These are phyloP conservation scores for Rhizopogon salebrosus DNA, from an alignment of 768 basidiomycete species.

Conservation along the genomic window DNA sequence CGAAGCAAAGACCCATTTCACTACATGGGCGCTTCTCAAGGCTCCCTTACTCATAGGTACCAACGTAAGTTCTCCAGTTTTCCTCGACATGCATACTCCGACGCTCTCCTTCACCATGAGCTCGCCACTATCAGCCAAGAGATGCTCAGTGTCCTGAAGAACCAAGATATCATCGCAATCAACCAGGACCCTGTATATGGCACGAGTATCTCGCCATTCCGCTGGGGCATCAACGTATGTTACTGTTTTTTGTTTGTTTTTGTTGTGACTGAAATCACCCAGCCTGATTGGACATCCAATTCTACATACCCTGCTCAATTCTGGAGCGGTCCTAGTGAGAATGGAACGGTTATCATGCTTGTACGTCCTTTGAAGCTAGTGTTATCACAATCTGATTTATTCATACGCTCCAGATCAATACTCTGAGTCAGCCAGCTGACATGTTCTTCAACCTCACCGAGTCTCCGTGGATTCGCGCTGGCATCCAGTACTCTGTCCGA, in stretches of 20 bases:
- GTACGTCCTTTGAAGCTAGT: slow-evolving; percentile 28
- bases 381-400: neutral
- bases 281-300: slow-evolving; percentile 33
- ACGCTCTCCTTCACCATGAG: slow-evolving; percentile 22
- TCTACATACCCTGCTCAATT: slow-evolving; percentile 54
- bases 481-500: slow-evolving; percentile 55
- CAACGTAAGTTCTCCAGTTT: slow-evolving; percentile 31
- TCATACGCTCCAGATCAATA: slow-evolving; percentile 43
- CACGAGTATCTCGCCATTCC: slow-evolving; percentile 60
- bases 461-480: slow-evolving; percentile 66
- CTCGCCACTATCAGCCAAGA: slow-evolving; percentile 46
- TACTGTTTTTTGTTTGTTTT: neutral
- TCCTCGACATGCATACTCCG: slow-evolving; percentile 7
- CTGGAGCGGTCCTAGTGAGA: slow-evolving; percentile 61
- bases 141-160: slow-evolving; percentile 50
- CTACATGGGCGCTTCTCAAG: slow-evolving; percentile 67
- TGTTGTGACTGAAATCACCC: slow-evolving; percentile 2
- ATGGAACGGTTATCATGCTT: slow-evolving; percentile 64
- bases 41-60: slow-evolving; percentile 62
- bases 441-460: slow-evolving; percentile 61
- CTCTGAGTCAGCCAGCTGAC: slow-evolving; percentile 45
- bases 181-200: slow-evolving; percentile 63
- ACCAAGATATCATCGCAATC: slow-evolving; percentile 59
- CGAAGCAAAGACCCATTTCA: slow-evolving; percentile 65
- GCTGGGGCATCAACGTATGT: slow-evolving; percentile 61